A percentile compares a stretch with the other conserved stretches of the same genome.
Evolutionary conservation across 106 monocot genomes (phyloP).

Genomic region (Dendrobium officinale): DNA sequence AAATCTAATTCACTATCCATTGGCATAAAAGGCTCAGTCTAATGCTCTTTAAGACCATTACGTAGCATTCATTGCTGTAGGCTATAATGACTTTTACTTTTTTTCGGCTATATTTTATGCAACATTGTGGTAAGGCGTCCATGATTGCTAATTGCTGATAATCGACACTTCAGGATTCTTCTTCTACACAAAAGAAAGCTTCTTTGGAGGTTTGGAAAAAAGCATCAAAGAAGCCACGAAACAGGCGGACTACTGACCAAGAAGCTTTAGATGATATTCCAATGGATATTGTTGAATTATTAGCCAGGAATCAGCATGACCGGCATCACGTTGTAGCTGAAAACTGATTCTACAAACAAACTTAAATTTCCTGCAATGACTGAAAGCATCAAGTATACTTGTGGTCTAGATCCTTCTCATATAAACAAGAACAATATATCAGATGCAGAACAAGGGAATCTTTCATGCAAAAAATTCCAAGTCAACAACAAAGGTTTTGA

Average conservation of each 20-base stretch:
- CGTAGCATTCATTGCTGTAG: background rate
- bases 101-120: background rate
- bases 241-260: slow-evolving; percentile 7
- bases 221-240: slow-evolving; percentile 19
- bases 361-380: slow-evolving; percentile 8
- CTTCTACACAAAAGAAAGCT: background rate
- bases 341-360: slow-evolving; percentile 6
- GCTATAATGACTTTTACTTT: background rate
- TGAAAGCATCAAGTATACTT: slow-evolving; percentile 3
- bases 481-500: background rate
- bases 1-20: background rate
- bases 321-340: slow-evolving; percentile 29
- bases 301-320: slow-evolving; percentile 70
- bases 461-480: background rate
- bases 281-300: slow-evolving; percentile 88
- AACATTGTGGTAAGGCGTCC: background rate
- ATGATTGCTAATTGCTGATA: background rate
- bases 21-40: background rate
- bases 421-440: slow-evolving; percentile 1
- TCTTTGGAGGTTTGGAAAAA: slow-evolving; percentile 6
- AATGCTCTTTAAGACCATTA: background rate
- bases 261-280: slow-evolving; percentile 58
- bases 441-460: slow-evolving; percentile 9
- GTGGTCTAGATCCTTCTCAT: background rate
- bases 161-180: slow-evolving; percentile 25